Conservation (phyloP, 805 yeast species). For the Sungouiella thailandica region DNA sequence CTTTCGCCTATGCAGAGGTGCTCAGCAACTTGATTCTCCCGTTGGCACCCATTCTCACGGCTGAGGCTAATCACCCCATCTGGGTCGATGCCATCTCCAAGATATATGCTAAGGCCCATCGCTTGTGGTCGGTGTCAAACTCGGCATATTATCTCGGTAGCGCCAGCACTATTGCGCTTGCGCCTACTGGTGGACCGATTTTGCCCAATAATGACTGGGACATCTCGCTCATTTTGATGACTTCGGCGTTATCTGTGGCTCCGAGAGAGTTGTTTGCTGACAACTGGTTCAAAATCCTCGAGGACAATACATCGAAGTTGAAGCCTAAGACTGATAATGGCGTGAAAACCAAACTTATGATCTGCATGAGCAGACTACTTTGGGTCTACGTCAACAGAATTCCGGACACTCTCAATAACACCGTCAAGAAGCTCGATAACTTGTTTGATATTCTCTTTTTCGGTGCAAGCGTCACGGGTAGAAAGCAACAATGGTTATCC, state of each 20-base stretch:
- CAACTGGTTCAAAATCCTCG: slow-evolving; percentile 69
- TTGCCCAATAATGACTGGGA: slow-evolving; percentile 48
- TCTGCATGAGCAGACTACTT: slow-evolving; percentile 64
- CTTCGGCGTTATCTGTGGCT: slow-evolving; percentile 74
- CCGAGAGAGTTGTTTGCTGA: slow-evolving; percentile 69
- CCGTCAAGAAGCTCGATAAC: slow-evolving; percentile 69
- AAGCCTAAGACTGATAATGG: slow-evolving; percentile 55
- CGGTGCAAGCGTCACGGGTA: slow-evolving; percentile 31
- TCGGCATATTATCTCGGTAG: slow-evolving; percentile 1
- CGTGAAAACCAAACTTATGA: slow-evolving; percentile 52
- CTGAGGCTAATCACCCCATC: slow-evolving; percentile 92
- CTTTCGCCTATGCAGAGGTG: slow-evolving; percentile 81
- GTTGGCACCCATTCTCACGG: slow-evolving; percentile 78
- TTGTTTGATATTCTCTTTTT: slow-evolving; percentile 56
- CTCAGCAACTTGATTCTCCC: slow-evolving; percentile 71
- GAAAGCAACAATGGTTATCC: slow-evolving; percentile 73
- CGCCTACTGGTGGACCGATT: background rate
- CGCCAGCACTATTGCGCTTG: slow-evolving; percentile 2
- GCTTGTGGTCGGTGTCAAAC: slow-evolving; percentile 31
- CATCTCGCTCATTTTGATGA: slow-evolving; percentile 58
- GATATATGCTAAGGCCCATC: slow-evolving; percentile 49
- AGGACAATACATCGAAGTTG: slow-evolving; percentile 52
- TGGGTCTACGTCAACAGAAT: slow-evolving; percentile 91
- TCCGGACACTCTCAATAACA: slow-evolving; percentile 83
- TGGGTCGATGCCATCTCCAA: slow-evolving; percentile 81